These are phyloP conservation scores for Phytophthora crassamura DNA, from an alignment of 352 stramenopile genomes.

Conservation along the genomic window DNA sequence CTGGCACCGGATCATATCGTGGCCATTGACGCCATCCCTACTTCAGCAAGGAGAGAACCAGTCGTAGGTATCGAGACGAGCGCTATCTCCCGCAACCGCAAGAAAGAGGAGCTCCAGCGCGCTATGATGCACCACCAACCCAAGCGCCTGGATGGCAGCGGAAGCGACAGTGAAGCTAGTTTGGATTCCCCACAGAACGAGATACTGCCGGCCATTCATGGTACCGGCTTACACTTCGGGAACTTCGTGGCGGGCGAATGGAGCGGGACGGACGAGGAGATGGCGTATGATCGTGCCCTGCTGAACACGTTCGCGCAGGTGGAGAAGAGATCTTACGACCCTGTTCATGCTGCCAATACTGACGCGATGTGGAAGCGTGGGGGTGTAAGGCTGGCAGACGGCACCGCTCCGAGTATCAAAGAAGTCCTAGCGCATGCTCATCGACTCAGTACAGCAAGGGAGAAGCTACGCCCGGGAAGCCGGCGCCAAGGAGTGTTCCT, in stretches of 20 bases:
- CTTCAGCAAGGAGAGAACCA: neutral
- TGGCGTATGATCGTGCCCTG: neutral
- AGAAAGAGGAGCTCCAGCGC: constrained; percentile 41
- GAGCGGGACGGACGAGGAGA: neutral
- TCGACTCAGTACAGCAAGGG: constrained; percentile 13
- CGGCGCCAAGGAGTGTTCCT: neutral
- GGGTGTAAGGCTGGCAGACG: constrained; percentile 11
- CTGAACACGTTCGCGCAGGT: neutral
- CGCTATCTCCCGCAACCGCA: constrained; percentile 31
- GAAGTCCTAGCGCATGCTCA: constrained; percentile 33
- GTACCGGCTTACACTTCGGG: constrained; percentile 37
- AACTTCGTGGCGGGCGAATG: constrained; percentile 39
- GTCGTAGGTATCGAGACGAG: neutral
- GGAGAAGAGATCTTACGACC: neutral
- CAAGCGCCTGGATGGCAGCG: constrained; percentile 3
- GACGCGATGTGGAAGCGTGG: constrained; percentile 71
- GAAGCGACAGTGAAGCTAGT: constrained; percentile 12
- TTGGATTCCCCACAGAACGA: neutral
- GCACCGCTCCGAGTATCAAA: constrained; percentile 28
- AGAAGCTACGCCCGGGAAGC: constrained; percentile 19
- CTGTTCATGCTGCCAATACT: neutral
- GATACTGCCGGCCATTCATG: constrained; percentile 38
- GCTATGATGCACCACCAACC: constrained; percentile 31
- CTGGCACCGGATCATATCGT: constrained; percentile 48
- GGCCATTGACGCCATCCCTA: constrained; percentile 13